phyloP scores from a whole-genome alignment of 2,329 filamentous ascomycete species.

The Trichoderma semiorbis region DNA sequence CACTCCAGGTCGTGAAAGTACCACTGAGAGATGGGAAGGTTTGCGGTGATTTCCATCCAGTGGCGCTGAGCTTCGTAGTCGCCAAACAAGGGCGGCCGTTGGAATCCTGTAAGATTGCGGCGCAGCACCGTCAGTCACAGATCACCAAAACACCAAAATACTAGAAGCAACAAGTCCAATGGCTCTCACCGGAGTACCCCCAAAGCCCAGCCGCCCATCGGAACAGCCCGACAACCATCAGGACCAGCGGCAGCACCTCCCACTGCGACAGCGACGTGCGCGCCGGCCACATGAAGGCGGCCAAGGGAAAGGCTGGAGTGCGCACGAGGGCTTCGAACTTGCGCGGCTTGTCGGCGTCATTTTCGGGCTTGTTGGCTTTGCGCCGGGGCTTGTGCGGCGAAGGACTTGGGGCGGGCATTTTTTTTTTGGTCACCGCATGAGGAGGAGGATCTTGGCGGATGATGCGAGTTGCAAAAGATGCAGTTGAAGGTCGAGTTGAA shows the following conservation, averaged over 20 bases:
- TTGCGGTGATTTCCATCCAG: slow-evolving; percentile 96
- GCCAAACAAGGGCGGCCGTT: slow-evolving; percentile 84
- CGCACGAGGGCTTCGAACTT: slow-evolving; percentile 45
- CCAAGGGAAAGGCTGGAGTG: slow-evolving; percentile 79
- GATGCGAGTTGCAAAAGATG: neutral
- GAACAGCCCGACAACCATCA: slow-evolving; percentile 90
- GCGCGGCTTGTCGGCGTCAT: slow-evolving; percentile 37
- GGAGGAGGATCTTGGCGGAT: neutral
- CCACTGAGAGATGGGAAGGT: slow-evolving; percentile 90
- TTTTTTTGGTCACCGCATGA: slow-evolving; percentile 23
- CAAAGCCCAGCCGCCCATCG: slow-evolving; percentile 89
- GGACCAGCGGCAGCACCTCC: slow-evolving; percentile 80
- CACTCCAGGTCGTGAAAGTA: slow-evolving; percentile 96
- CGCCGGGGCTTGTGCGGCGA: slow-evolving; percentile 59
- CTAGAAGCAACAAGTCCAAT: neutral
- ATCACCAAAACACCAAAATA: neutral
- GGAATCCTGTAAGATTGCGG: slow-evolving; percentile 56
- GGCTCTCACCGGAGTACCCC: slow-evolving; percentile 77
- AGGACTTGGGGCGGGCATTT: slow-evolving; percentile 49
- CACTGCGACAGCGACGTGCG: slow-evolving; percentile 83
- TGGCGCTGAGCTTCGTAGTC: slow-evolving; percentile 98
- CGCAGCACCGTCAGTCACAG: neutral
- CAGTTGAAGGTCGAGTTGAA: neutral
- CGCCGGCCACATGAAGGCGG: slow-evolving; percentile 91
- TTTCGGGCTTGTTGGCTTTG: slow-evolving; percentile 50